These are phyloP conservation scores for Abrus pulchellus DNA, from an alignment of 306 rosid species.

Conservation along the genomic window DNA sequence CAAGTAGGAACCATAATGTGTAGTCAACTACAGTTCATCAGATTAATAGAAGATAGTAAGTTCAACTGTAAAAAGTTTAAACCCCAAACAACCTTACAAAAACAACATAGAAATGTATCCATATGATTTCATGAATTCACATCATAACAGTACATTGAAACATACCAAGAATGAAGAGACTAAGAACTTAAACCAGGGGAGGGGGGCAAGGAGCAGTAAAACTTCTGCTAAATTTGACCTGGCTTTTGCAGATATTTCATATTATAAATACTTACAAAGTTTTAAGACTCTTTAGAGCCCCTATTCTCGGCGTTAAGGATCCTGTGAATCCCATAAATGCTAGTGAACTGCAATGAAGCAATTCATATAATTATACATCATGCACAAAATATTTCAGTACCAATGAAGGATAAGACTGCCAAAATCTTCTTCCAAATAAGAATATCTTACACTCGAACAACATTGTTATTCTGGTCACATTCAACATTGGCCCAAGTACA, in stretches of 20 bases:
- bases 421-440: conserved; percentile 2
- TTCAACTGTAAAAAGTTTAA: conserved; percentile 1
- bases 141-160: conserved; percentile 37
- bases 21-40: not conserved
- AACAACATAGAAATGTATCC: conserved; percentile 11
- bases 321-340: conserved; percentile 85
- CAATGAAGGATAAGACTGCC: conserved; percentile 1
- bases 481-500: conserved; percentile 90
- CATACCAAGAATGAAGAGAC: conserved; percentile 27
- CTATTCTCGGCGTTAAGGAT: conserved; percentile 77
- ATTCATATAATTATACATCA: conserved; percentile 43
- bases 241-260: conserved; percentile 5
- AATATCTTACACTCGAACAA: conserved; percentile 76
- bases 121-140: not conserved
- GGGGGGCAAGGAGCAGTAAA: conserved; percentile 9
- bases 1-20: conserved; percentile 6
- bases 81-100: conserved; percentile 3
- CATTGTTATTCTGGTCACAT: conserved; percentile 63
- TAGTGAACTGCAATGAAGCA: conserved; percentile 70
- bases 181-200: conserved; percentile 2
- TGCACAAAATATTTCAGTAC: not conserved
- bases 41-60: conserved; percentile 11
- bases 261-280: conserved; percentile 72
- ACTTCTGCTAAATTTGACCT: not conserved
- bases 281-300: conserved; percentile 64